A percentile compares a stretch with the other conserved stretches of the same genome.
phyloP scores from a whole-genome alignment of 2,329 filamentous ascomycete species.

The Arthrobotrys megalospora region DNA sequence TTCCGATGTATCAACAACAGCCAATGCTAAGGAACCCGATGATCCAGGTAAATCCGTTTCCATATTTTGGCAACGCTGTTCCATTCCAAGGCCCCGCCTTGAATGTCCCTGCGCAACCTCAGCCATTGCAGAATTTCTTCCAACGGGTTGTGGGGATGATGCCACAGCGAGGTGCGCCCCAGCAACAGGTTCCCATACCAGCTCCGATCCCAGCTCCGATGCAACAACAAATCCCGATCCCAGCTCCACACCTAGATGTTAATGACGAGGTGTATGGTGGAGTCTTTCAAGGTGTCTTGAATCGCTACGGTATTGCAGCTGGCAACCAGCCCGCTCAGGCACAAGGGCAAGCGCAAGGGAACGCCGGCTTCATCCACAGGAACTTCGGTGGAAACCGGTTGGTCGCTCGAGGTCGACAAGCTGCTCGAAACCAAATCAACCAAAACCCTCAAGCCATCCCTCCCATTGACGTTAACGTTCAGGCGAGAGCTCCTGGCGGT shows the following conservation, averaged over 20 bases:
- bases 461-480: conserved; percentile 7
- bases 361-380: conserved; percentile 39
- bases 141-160: conserved; percentile 19
- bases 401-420: conserved; percentile 24
- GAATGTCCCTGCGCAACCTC: background rate
- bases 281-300: background rate
- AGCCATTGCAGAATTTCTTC: conserved; percentile 29
- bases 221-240: conserved; percentile 1
- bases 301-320: background rate
- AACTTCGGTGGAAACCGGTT: conserved; percentile 52
- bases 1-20: conserved; percentile 32
- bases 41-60: conserved; percentile 33
- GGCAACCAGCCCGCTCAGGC: background rate
- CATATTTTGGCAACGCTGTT: conserved; percentile 36
- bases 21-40: conserved; percentile 48
- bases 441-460: background rate
- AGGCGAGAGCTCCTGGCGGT: background rate
- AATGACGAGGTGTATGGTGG: background rate
- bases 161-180: background rate
- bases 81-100: conserved; percentile 23
- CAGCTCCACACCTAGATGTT: background rate
- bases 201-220: too few species aligned
- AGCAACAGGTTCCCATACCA: background rate
- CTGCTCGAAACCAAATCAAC: background rate
- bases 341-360: background rate